phyloP scores from a whole-genome alignment of 164 flowering plant genomes.

The Umbellularia californica region DNA sequence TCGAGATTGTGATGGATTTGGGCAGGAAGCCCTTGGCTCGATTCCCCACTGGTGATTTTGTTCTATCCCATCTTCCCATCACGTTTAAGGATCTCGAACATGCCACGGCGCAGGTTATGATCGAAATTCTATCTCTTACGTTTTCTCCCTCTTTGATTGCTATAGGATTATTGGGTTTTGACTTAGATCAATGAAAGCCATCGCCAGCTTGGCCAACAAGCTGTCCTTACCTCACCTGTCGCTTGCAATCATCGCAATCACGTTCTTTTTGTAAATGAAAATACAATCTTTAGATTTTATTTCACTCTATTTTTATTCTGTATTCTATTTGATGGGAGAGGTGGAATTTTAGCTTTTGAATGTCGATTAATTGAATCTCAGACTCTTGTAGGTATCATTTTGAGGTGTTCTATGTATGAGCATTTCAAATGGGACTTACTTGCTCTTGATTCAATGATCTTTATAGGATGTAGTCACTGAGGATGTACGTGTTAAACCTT shows the following conservation, averaged over 20 bases:
- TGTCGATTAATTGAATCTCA: background rate
- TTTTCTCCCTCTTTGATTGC: background rate
- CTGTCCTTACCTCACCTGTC: too few species aligned
- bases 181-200: background rate
- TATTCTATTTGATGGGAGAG: background rate
- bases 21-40: conserved; percentile 84
- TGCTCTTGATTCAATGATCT: background rate
- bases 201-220: too few species aligned
- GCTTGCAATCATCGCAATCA: too few species aligned
- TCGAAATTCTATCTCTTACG: background rate
- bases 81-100: conserved; percentile 47
- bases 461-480: background rate
- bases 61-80: conserved; percentile 54
- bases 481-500: background rate
- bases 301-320: too few species aligned
- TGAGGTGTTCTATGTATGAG: background rate
- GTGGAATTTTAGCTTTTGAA: background rate
- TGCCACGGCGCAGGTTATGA: conserved; percentile 61
- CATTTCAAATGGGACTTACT: background rate
- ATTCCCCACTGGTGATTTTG: conserved; percentile 79
- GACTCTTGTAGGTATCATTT: background rate
- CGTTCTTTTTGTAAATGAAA: too few species aligned
- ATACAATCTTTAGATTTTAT: too few species aligned
- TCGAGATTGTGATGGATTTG: conserved; percentile 94
- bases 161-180: background rate